Percentiles rank a stretch among this genome's conserved stretches.
Evolutionary conservation across 2,329 filamentous ascomycete genomes (phyloP).

Genomic region (Apiospora saccharicola): DNA sequence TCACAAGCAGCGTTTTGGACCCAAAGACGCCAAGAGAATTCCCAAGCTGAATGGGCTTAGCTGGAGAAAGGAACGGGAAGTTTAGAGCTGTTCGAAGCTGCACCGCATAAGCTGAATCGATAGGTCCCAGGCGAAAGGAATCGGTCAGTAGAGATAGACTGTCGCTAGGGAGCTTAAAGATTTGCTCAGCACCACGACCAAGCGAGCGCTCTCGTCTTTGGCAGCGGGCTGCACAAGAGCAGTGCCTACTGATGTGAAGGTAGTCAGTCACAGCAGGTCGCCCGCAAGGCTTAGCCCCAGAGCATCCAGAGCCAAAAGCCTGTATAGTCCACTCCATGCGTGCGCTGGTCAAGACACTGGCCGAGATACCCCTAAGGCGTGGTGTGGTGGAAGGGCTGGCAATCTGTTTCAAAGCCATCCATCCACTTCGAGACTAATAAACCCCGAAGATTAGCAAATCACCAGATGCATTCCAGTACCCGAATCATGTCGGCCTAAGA

Average conservation of each 20-base stretch:
- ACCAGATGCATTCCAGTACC: conserved; percentile 7
- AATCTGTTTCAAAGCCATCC: not conserved
- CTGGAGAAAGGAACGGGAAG: not conserved
- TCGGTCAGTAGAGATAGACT: not conserved
- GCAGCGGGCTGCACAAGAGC: not conserved
- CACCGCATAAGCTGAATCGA: not conserved
- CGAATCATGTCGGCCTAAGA: not conserved
- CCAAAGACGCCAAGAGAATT: not conserved
- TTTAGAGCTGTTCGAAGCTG: not conserved
- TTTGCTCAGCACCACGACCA: not conserved
- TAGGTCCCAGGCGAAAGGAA: not conserved
- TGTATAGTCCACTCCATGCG: not conserved
- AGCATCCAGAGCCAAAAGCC: not conserved
- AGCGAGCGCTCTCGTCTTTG: not conserved
- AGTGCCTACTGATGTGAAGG: not conserved
- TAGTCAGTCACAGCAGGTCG: not conserved
- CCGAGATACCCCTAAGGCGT: not conserved
- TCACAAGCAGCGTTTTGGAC: not conserved
- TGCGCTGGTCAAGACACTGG: not conserved
- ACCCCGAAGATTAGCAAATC: conserved; percentile 5
- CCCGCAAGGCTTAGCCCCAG: not conserved
- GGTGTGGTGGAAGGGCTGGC: not conserved
- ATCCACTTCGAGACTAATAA: not conserved
- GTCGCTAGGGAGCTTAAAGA: not conserved
- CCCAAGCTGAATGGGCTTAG: not conserved